Evolutionary conservation across 1,284 basidiomycete genomes (phyloP).

Genomic region (Fomitopsis betulina): DNA sequence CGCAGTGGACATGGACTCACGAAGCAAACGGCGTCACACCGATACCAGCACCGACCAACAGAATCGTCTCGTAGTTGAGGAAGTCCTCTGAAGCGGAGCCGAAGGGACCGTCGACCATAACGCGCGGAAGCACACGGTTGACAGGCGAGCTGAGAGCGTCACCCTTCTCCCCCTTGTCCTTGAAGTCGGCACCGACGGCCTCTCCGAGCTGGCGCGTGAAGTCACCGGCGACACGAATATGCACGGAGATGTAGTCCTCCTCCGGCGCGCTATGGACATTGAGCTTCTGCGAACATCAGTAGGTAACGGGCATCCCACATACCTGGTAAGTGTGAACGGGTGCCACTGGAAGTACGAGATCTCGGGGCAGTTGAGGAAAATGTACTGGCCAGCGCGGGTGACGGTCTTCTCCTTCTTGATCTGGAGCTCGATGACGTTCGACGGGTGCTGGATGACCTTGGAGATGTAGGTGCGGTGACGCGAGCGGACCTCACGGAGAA

Average conservation of each 20-base stretch:
- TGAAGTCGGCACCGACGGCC: constrained; percentile 81
- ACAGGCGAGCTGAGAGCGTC: constrained; percentile 59
- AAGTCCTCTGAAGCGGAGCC: constrained; percentile 85
- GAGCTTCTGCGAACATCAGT: background rate
- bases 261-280: constrained; percentile 63
- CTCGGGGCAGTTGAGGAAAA: constrained; percentile 84
- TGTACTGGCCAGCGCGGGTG: constrained; percentile 81
- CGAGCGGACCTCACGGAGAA: constrained; percentile 83
- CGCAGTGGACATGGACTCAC: constrained; percentile 26
- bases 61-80: constrained; percentile 79
- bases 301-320: background rate
- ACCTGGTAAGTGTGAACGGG: constrained; percentile 86
- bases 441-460: constrained; percentile 91
- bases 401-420: constrained; percentile 90
- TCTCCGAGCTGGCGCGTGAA: constrained; percentile 80
- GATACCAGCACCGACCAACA: constrained; percentile 86
- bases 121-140: constrained; percentile 72
- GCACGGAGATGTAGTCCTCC: constrained; percentile 87
- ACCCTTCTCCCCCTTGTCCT: constrained; percentile 47
- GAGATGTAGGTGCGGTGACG: constrained; percentile 86
- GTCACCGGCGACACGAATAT: constrained; percentile 84
- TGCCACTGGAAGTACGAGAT: constrained; percentile 94
- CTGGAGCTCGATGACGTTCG: constrained; percentile 85
- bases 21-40: constrained; percentile 93
- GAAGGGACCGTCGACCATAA: constrained; percentile 90